Conservation (phyloP, 2,329 filamentous ascomycete species). For the Ceratocystiopsis minuta region DNA sequence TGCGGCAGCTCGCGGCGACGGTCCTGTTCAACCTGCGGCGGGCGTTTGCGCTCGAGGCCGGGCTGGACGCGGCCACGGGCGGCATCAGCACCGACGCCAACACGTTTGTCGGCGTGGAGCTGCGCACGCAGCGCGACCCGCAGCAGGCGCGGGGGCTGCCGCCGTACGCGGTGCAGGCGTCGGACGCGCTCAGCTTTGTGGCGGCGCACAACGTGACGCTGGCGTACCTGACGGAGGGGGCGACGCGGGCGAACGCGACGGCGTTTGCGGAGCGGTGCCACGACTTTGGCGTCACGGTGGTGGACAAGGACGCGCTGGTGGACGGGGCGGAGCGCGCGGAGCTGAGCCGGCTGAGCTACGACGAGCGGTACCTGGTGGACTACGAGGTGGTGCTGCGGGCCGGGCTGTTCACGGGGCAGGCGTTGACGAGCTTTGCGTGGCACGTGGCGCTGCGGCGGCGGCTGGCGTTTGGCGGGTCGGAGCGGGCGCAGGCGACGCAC, state of each 20-base stretch:
- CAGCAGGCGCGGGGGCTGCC: conserved; percentile 7
- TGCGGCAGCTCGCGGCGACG: conserved; percentile 17
- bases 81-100: conserved; percentile 8
- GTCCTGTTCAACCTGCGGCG: conserved; percentile 17
- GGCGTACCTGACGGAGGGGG: conserved; percentile 26
- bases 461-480: conserved; percentile 11
- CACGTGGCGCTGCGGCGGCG: conserved; percentile 25
- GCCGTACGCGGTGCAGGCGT: conserved; percentile 16
- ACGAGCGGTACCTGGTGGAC: conserved; percentile 31
- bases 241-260: conserved; percentile 17
- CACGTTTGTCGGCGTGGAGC: conserved; percentile 17
- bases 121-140: conserved; percentile 19
- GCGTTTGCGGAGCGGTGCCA: conserved; percentile 19
- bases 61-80: conserved; percentile 13
- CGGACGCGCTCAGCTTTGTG: conserved; percentile 16
- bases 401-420: conserved; percentile 24
- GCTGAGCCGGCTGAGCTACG: conserved; percentile 23
- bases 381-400: conserved; percentile 29
- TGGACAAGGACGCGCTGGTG: conserved; percentile 25
- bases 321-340: conserved; percentile 16
- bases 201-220: conserved; percentile 13
- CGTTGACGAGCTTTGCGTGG: conserved; percentile 28
- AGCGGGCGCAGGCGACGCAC: conserved; percentile 1
- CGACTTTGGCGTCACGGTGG: conserved; percentile 20
- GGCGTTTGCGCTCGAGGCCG: conserved; percentile 9